Percentiles rank a stretch among this genome's conserved stretches.
Conservation (phyloP, 257 asterid genomes). For the Ajuga chamaepitys region DNA sequence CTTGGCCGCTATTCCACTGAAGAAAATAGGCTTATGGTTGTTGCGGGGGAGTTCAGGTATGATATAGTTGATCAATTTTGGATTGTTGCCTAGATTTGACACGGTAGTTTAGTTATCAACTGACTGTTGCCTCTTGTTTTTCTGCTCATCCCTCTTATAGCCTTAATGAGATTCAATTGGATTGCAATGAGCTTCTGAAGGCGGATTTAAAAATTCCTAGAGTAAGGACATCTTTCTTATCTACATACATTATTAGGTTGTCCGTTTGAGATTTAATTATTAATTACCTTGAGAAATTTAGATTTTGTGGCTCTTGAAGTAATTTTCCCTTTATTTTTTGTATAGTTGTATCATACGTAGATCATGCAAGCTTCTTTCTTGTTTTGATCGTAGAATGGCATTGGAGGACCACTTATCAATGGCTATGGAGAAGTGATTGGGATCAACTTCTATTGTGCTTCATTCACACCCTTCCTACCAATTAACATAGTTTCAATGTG, state of each 20-base stretch:
- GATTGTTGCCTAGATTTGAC: neutral
- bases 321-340: no score
- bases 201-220: neutral
- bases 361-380: no score
- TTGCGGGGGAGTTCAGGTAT: neutral
- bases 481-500: neutral
- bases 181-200: neutral
- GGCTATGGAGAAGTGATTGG: neutral
- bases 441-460: neutral
- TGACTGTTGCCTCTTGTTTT: neutral
- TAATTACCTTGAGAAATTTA: neutral
- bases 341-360: no score
- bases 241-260: neutral
- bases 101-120: neutral
- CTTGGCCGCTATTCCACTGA: neutral
- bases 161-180: neutral
- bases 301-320: neutral
- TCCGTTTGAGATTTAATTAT: neutral
- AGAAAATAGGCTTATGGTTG: neutral
- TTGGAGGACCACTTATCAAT: neutral
- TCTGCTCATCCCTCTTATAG: neutral
- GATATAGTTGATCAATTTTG: neutral
- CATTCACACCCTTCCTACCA: neutral
- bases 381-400: neutral
- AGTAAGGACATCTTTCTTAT: neutral